phyloP scores from a whole-genome alignment of 1,139 yeast species.

The Candida glucosophila region DNA sequence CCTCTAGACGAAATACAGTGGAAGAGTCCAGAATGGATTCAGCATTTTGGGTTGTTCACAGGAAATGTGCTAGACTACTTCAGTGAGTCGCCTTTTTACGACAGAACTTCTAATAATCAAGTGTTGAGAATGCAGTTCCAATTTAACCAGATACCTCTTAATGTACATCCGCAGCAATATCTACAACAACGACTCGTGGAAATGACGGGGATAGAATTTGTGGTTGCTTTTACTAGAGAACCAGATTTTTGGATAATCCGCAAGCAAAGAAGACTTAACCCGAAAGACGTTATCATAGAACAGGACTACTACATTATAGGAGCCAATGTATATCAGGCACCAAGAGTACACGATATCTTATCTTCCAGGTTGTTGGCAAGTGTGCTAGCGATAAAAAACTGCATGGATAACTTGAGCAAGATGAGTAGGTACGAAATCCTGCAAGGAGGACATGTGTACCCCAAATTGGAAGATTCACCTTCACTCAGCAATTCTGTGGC shows the following conservation, averaged over 20 bases:
- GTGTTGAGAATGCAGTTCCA: slow-evolving; percentile 93
- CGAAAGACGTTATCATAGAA: slow-evolving; percentile 10
- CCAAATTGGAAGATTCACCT: slow-evolving; percentile 3
- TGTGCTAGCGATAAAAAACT: slow-evolving; percentile 27
- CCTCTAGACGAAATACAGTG: slow-evolving; percentile 86
- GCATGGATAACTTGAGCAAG: slow-evolving; percentile 24
- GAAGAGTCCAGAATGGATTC: slow-evolving; percentile 97
- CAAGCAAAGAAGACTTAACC: slow-evolving; percentile 60
- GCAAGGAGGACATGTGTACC: slow-evolving; percentile 30
- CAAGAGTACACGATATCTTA: slow-evolving; percentile 38
- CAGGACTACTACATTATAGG: slow-evolving; percentile 82
- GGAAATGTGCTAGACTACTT: slow-evolving; percentile 91
- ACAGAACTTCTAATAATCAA: slow-evolving; percentile 88
- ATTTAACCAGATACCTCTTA: slow-evolving; percentile 52
- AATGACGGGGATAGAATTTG: slow-evolving; percentile 82
- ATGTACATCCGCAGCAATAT: slow-evolving; percentile 28
- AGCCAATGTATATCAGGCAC: slow-evolving; percentile 90
- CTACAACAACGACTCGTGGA: slow-evolving; percentile 54
- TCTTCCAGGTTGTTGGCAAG: slow-evolving; percentile 30
- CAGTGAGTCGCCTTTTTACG: slow-evolving; percentile 89
- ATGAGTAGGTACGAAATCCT: slow-evolving; percentile 27
- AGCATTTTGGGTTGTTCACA: slow-evolving; percentile 73
- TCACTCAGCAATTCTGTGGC: slow-evolving; percentile 2
- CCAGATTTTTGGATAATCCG: slow-evolving; percentile 91
- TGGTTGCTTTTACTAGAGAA: slow-evolving; percentile 64